phyloP scores from a whole-genome alignment of 2,329 filamentous ascomycete genomes.

The Cadophora sp. region DNA sequence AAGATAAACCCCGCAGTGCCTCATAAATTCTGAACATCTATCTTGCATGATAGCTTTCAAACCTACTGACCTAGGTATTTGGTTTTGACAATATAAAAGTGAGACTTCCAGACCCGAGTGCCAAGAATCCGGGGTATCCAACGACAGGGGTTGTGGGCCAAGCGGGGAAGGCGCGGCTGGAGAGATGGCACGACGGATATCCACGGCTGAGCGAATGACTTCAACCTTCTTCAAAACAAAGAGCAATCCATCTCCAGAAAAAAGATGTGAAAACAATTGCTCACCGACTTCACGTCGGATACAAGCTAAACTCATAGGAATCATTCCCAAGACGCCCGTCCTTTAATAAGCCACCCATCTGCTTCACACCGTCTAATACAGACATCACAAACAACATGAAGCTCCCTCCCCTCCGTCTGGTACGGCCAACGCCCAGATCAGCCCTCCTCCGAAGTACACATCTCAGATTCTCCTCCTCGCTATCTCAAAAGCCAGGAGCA shows the following conservation, averaged over 20 bases:
- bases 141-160: neutral
- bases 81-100: too few relatives aligned
- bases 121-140: neutral
- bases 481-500: constrained; percentile 32
- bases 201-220: constrained; percentile 7
- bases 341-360: neutral
- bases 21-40: too few relatives aligned
- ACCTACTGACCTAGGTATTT: too few relatives aligned
- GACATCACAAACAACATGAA: constrained; percentile 23
- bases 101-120: neutral
- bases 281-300: constrained; percentile 18
- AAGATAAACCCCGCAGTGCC: too few relatives aligned
- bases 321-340: too few relatives aligned
- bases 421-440: neutral
- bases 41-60: too few relatives aligned
- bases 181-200: neutral
- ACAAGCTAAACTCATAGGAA: neutral
- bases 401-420: constrained; percentile 21
- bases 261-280: constrained; percentile 16
- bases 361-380: neutral
- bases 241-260: neutral
- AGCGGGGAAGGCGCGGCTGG: neutral
- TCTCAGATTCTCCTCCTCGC: constrained; percentile 21
- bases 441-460: constrained; percentile 1
- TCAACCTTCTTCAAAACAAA: neutral